Base-by-base conservation (phyloP, 306 rosid genomes). In the Pachyrhizus erosus region DNA sequence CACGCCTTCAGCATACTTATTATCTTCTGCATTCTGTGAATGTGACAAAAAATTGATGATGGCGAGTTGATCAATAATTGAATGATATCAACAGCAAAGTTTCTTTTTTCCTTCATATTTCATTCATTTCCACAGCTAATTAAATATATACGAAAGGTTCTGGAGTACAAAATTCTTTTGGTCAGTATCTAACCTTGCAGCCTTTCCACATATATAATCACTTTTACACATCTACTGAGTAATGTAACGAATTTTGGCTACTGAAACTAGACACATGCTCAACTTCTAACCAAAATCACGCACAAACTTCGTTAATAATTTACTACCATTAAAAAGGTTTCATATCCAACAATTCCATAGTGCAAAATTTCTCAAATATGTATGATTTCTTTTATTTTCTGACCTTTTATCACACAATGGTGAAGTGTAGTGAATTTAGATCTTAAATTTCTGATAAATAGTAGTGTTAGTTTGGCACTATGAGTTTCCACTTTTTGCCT, bases 11-110 rank as follows among this genome's bases (percentile, higher is more conserved):
- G 0, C 4, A 45, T 94, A 94, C 73, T 88, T 85, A 23, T 94
- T 94, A 48, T 92, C 98, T 77, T 94, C 98, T 1, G 98, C 97
- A 46, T 94, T 94, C 98, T 93, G 86, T 26, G 52, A 49, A 52
- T 64, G 15, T 18, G 45, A 52, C 69, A 80, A 52, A 2, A 77
- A 37, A 60, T 46, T 83, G 5, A 34, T 23, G 29, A 29, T 39
- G n/a, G 29, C 43, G 43, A 81, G 49, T 77, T 57, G 43, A 52
- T 26, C 57, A 65, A 18, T 55, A 9, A 66, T 67, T 20, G 7
- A 7, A 57, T 8, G 23, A 39, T 33, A 33, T 65, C 46, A 5
- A 5, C 26, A 33, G 42, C 42, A 33, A 61, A 29, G 1, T 21
- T 3, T 57, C 2, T 5, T 6, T 61, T 29, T 61, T 5, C 18